Conservation (phyloP, 1,284 basidiomycete genomes). For the Melampsora occidentalis region DNA sequence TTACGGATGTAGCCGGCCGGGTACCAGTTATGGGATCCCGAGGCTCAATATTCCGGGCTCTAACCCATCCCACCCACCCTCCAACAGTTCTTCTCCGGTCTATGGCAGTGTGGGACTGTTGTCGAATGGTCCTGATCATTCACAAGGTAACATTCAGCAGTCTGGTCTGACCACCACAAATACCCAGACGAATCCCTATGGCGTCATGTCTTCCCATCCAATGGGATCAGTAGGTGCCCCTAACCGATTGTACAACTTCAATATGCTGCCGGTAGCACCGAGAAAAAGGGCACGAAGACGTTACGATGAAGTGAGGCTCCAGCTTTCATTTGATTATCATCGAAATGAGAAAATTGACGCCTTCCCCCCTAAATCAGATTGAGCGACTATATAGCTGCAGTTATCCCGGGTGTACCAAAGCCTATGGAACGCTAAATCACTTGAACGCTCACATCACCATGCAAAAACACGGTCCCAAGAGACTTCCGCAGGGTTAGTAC, state of each 20-base stretch:
- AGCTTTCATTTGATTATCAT: too few species aligned
- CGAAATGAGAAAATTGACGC: not conserved
- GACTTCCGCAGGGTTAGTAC: conserved; percentile 73
- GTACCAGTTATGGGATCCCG: not conserved
- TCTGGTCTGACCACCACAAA: not conserved
- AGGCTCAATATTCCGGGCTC: conserved; percentile 2
- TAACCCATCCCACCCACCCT: not conserved
- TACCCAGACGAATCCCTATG: not conserved
- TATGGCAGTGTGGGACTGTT: not conserved
- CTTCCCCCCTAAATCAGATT: conserved; percentile 57
- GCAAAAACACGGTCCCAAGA: conserved; percentile 82
- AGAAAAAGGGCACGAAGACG: conserved; percentile 74
- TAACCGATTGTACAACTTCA: conserved; percentile 35
- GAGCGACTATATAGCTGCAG: conserved; percentile 82
- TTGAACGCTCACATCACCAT: conserved; percentile 87
- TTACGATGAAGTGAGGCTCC: conserved; percentile 65
- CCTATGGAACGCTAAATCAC: conserved; percentile 72
- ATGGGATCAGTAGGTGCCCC: not conserved
- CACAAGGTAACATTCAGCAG: not conserved
- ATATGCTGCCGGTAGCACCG: conserved; percentile 53
- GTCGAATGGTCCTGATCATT: not conserved
- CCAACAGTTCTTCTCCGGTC: not conserved
- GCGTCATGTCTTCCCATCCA: not conserved
- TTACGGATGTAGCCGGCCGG: not conserved
- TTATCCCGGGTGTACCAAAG: conserved; percentile 77